A percentile compares a stretch with the other conserved stretches of the same genome.
Evolutionary conservation across 345 rosid genomes (phyloP).

Genomic region (Brassica napus): Da-Ae NC_063436.1:8031501-8032000

Average conservation of each 20-base stretch:
- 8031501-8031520: conserved; percentile 89
- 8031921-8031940: background rate
- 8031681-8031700: conserved; percentile 73
- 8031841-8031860: no score
- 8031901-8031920: no score
- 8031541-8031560: conserved; percentile 84
- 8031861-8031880: no score
- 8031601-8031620: conserved; percentile 82
- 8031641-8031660: conserved; percentile 60
- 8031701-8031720: conserved; percentile 87
- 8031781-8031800: background rate
- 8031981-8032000: background rate
- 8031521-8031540: conserved; percentile 89
- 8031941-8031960: no score
- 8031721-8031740: conserved; percentile 52
- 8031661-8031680: conserved; percentile 63
- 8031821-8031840: no score
- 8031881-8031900: no score
- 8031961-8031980: conserved; percentile 14
- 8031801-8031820: background rate
- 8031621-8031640: conserved; percentile 72
- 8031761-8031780: background rate
- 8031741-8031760: background rate
- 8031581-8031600: conserved; percentile 60
- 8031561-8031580: conserved; percentile 82